These are phyloP conservation scores for Trichoderma polysporum DNA, from an alignment of 2,329 filamentous ascomycete genomes.

Conservation along the genomic window DNA sequence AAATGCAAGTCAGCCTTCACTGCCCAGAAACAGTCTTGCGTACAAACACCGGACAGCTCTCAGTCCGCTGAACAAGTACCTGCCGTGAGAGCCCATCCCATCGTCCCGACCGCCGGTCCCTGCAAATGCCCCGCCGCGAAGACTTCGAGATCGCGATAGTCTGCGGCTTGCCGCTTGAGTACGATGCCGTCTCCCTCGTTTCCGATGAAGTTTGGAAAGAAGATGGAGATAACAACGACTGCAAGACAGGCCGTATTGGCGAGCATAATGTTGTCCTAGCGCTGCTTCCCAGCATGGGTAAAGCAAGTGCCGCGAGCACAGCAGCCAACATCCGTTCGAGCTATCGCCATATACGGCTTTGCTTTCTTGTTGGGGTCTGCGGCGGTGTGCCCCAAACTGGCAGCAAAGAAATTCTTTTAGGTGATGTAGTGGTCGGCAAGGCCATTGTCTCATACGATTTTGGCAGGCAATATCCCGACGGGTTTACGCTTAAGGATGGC, in stretches of 20 bases:
- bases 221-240: conserved; percentile 27
- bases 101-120: neutral
- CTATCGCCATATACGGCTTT: conserved; percentile 30
- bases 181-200: conserved; percentile 26
- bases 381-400: conserved; percentile 33
- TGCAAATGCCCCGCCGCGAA: conserved; percentile 2
- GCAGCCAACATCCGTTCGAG: conserved; percentile 34
- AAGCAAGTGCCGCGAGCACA: conserved; percentile 28
- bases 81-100: neutral
- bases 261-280: conserved; percentile 32
- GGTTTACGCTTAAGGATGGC: conserved; percentile 29
- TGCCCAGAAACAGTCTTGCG: neutral
- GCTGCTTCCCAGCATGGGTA: conserved; percentile 32
- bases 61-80: neutral
- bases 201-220: conserved; percentile 32
- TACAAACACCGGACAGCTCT: neutral
- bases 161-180: conserved; percentile 31
- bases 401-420: conserved; percentile 28
- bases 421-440: conserved; percentile 35
- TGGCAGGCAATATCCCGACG: conserved; percentile 27
- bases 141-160: conserved; percentile 31
- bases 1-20: neutral
- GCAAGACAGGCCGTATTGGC: conserved; percentile 32
- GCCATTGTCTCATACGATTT: conserved; percentile 33
- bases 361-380: conserved; percentile 37